These are phyloP conservation scores for Sungouiozyma intestinalis DNA, from an alignment of 805 yeast genomes.

Conservation along the genomic window DNA sequence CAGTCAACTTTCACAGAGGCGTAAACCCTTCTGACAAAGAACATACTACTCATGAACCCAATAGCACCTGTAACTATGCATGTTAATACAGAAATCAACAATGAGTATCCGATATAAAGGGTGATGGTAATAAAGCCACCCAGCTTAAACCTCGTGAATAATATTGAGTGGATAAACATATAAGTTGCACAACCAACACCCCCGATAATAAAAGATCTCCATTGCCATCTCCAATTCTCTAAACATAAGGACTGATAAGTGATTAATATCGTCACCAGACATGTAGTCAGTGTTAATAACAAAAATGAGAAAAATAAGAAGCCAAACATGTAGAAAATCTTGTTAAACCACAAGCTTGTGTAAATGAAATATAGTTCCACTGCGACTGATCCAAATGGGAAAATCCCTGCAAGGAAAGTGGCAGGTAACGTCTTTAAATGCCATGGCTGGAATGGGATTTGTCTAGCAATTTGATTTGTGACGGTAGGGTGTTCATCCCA, in stretches of 20 bases:
- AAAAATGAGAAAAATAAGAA: conserved; percentile 80
- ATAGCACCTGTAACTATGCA: conserved; percentile 82
- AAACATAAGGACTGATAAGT: conserved; percentile 77
- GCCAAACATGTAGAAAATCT: conserved; percentile 95
- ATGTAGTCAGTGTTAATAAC: conserved; percentile 73
- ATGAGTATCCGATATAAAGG: conserved; percentile 74
- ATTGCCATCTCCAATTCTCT: conserved; percentile 96
- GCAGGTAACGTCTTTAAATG: conserved; percentile 60
- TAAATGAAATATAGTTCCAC: conserved; percentile 91
- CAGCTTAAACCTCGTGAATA: conserved; percentile 58
- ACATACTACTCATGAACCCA: conserved; percentile 67
- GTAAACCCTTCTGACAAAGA: conserved; percentile 71
- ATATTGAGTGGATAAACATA: conserved; percentile 72
- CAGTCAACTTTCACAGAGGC: conserved; percentile 79
- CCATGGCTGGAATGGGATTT: conserved; percentile 86
- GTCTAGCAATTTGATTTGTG: conserved; percentile 93
- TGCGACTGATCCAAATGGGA: conserved; percentile 92
- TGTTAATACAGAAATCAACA: conserved; percentile 55
- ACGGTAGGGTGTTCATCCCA: conserved; percentile 62
- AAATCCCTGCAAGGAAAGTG: conserved; percentile 70
- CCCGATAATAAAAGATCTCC: conserved; percentile 87
- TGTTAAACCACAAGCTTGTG: conserved; percentile 86
- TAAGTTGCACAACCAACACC: conserved; percentile 84
- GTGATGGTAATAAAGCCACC: conserved; percentile 69
- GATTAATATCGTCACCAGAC: conserved; percentile 68